Base-by-base conservation (phyloP, 1,284 basidiomycete species). In the Lignosus rhinocerotis region DNA sequence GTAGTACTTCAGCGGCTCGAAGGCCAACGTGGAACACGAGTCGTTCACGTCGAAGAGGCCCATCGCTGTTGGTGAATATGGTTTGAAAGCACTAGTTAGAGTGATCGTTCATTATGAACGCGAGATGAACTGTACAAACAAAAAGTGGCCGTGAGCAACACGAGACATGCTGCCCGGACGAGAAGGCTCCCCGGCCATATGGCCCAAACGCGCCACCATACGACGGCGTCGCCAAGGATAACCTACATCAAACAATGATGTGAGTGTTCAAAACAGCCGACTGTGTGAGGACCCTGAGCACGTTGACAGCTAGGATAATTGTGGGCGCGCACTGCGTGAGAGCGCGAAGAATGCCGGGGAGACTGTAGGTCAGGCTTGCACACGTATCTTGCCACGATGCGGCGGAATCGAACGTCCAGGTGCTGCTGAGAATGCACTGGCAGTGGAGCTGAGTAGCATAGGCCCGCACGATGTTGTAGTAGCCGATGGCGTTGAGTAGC, bases 151-250 rank as follows among this genome's bases (percentile, higher is more conserved):
- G 17, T 21, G 32, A 50, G 17, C 19, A 50, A 21, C 3, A 55
- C 14, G 19, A 48, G 36, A 36, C 54, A 55, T 16, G 41, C 17
- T 0, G 33, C 32, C 9, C 41, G 46, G 16, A 55, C 47, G 19
- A 12, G 25, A 11, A 48, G 39, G 19, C 47, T 55, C 11, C 34
- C 19, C 3, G 54, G 54, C 39, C 47, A 55, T 1, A 55, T 19
- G 14, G 41, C 47, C 6, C 38, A 41, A 7, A 47, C 54, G 12
- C 54, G 46, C 54, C 54, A 50, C 54, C 54, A 55, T n/a, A 55
- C 54, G 17, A 50, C 47, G 19, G 46, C 41, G 54, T 55, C 54
- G 17, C 54, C 48, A 5, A 55, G 38, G 16, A 41, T 12, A 8
- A 55, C 47, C 54, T 55, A 41, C 6, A 43, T 33, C n/a, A 25